Base-by-base conservation (phyloP, 768 basidiomycete genomes). In the Termitomyces sp. region DNA sequence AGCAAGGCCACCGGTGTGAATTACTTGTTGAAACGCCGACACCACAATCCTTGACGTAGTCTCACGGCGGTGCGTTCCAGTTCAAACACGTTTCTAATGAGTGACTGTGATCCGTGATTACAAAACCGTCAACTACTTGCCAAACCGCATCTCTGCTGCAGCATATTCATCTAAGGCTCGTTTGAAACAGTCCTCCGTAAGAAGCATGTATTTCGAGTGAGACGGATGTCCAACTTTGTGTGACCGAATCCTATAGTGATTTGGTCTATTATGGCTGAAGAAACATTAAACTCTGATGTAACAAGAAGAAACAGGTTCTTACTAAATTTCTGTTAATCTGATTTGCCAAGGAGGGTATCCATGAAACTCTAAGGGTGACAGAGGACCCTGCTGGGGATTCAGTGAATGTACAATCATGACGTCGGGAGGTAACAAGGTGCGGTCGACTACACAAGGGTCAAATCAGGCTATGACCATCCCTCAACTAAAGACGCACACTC, bases 341-440 rank as follows among this genome's bases (percentile, higher is more conserved):
- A 85, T 82, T 63, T 93, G 91, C 90, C 91, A 93, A 16, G 91
- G 91, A 18, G 91, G 91, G 64, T 87, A 92, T 5, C 86, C 87
- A 62, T 87, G 73, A 22, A 92, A 73, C 67, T 92, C 88, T 52
- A 86, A 69, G 1, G 87, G 83, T 24, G 73, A 65, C 40, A 65
- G 67, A 38, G 72, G 69, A 38, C 68, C 68, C 49, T 64, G 70
- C 13, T 71, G 67, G 2, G 75, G 71, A 33, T 72, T 73, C 22
- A 88, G 59, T 47, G 82, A 73, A 65, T 92, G 88, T 16, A 92
- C 75, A 62, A 93, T 84, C 77, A 91, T 81, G 51, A 93, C 81
- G 63, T 93, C 89, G 14, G 90, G 88, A 14, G 87, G 74, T 18
- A 84, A 78, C 46, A 90, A 74, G 36, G 78, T 82, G 55, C 75